Conservation (phyloP, 257 asterid species). For the Phtheirospermum japonicum region DNA sequence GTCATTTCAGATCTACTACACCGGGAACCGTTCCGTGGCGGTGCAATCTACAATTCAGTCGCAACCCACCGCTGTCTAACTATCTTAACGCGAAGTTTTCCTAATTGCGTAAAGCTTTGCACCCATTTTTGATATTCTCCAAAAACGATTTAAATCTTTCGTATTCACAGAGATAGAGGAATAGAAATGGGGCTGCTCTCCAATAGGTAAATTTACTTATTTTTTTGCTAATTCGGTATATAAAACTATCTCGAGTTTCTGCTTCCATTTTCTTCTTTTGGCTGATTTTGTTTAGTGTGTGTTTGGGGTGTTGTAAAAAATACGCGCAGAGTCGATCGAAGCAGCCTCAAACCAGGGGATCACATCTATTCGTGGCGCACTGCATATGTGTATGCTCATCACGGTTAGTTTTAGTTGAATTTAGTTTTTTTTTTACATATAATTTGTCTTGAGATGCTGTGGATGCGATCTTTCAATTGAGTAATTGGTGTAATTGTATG, state of each 20-base stretch:
- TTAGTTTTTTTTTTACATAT: too few species aligned
- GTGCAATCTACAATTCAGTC: too few species aligned
- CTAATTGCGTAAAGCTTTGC: neutral
- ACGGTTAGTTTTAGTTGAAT: too few species aligned
- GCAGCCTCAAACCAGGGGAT: slow-evolving; percentile 85
- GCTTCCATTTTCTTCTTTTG: slow-evolving; percentile 5
- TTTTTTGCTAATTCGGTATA: neutral
- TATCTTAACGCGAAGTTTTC: neutral
- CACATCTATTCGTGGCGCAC: slow-evolving; percentile 94
- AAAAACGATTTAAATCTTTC: neutral
- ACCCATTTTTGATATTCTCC: neutral
- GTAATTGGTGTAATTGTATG: neutral
- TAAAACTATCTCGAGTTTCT: neutral
- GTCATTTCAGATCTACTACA: neutral
- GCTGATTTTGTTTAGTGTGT: slow-evolving; percentile 17
- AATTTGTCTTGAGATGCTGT: slow-evolving; percentile 22
- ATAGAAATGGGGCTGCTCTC: slow-evolving; percentile 52
- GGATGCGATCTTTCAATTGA: neutral
- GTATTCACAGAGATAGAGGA: slow-evolving; percentile 1
- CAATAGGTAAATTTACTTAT: slow-evolving; percentile 35
- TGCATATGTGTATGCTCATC: slow-evolving; percentile 86
- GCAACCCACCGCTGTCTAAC: neutral
- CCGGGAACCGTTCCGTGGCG: too few species aligned
- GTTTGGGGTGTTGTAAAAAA: slow-evolving; percentile 14
- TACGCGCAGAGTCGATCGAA: slow-evolving; percentile 51